Conservation (phyloP, 768 basidiomycete species). For the Pholiota molesta region DNA sequence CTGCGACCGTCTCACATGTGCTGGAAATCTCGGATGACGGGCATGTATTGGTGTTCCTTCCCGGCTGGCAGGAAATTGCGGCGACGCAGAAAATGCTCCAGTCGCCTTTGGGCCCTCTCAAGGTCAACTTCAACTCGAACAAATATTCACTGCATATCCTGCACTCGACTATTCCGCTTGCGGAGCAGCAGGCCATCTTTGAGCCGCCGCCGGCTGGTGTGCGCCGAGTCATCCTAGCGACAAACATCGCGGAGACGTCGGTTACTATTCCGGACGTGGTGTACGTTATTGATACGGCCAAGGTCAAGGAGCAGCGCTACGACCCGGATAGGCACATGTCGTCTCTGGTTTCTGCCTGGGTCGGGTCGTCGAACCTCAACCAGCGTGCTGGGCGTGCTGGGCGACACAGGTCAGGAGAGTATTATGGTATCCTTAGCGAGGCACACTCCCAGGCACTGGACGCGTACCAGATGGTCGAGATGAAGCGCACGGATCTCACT, state of each 20-base stretch:
- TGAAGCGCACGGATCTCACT: constrained; percentile 88
- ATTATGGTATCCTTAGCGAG: constrained; percentile 81
- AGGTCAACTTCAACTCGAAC: constrained; percentile 56
- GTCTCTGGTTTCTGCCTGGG: constrained; percentile 88
- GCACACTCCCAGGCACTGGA: constrained; percentile 61
- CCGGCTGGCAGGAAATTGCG: constrained; percentile 93
- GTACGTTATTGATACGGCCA: constrained; percentile 89
- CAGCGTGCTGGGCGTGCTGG: constrained; percentile 94
- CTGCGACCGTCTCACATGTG: constrained; percentile 79
- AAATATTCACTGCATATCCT: constrained; percentile 77
- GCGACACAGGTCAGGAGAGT: constrained; percentile 88
- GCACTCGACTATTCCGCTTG: constrained; percentile 87
- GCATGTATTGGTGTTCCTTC: constrained; percentile 88
- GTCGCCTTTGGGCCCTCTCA: constrained; percentile 49
- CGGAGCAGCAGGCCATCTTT: constrained; percentile 90
- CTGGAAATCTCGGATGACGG: constrained; percentile 75
- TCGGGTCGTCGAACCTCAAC: constrained; percentile 86
- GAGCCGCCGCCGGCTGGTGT: constrained; percentile 77
- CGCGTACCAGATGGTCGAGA: constrained; percentile 90
- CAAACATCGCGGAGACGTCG: constrained; percentile 95
- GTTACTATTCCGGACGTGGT: constrained; percentile 95
- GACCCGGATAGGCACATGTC: constrained; percentile 90
- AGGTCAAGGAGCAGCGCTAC: constrained; percentile 87
- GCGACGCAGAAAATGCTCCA: constrained; percentile 67
- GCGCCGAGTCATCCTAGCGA: constrained; percentile 88